A percentile compares a stretch with the other conserved stretches of the same genome.
Evolutionary conservation across 1,139 yeast species (phyloP).

Genomic region (Diutina scorzettiae): DNA sequence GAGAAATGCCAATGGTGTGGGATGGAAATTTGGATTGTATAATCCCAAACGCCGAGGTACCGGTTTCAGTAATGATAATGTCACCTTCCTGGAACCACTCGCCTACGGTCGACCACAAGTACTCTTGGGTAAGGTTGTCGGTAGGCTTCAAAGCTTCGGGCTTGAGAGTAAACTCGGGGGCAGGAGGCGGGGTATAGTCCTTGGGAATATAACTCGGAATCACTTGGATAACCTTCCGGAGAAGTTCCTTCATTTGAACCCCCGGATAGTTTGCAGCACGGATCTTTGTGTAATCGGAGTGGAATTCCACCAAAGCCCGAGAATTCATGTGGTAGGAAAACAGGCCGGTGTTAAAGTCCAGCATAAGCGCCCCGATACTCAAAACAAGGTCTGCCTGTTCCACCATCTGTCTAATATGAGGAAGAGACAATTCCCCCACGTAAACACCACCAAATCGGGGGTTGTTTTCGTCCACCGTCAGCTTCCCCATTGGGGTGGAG

Average conservation of each 20-base stretch:
- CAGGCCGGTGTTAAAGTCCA: slow-evolving; percentile 86
- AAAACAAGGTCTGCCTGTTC: slow-evolving; percentile 68
- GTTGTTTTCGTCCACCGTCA: slow-evolving; percentile 61
- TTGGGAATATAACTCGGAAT: slow-evolving; percentile 13
- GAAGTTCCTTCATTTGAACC: slow-evolving; percentile 63
- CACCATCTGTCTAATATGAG: slow-evolving; percentile 65
- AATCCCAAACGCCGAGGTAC: slow-evolving; percentile 85
- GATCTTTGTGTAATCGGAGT: slow-evolving; percentile 76
- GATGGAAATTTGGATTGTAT: slow-evolving; percentile 69
- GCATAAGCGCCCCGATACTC: slow-evolving; percentile 71
- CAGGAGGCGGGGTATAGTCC: slow-evolving; percentile 30
- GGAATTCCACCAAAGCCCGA: slow-evolving; percentile 74
- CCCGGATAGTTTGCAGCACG: slow-evolving; percentile 67
- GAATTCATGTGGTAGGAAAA: slow-evolving; percentile 76
- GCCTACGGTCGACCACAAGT: slow-evolving; percentile 71
- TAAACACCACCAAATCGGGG: slow-evolving; percentile 79
- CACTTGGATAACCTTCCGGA: slow-evolving; percentile 27
- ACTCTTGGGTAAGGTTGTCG: slow-evolving; percentile 48
- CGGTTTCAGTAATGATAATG: slow-evolving; percentile 74
- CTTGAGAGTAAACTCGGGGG: slow-evolving; percentile 30
- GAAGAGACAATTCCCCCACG: slow-evolving; percentile 68
- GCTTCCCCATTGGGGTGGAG: slow-evolving; percentile 89
- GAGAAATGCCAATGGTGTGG: slow-evolving; percentile 67
- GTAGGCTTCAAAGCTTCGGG: slow-evolving; percentile 19
- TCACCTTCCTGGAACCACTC: slow-evolving; percentile 73